Evolutionary conservation across 129 eudicot species (phyloP).

Genomic region (Kitagawia praeruptora): DNA sequence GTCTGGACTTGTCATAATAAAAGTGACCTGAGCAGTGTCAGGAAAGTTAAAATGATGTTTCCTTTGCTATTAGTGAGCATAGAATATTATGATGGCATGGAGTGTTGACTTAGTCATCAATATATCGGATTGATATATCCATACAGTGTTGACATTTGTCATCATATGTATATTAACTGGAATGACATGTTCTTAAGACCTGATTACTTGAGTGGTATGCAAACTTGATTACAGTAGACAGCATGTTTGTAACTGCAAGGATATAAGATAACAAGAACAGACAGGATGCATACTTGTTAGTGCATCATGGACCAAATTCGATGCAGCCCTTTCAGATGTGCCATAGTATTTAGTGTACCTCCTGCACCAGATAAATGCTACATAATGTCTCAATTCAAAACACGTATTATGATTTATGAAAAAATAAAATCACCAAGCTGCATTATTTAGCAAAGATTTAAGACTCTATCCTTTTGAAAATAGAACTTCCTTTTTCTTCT

Average conservation of each 20-base stretch:
- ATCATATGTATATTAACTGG: background rate
- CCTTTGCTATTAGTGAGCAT: background rate
- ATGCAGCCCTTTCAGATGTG: constrained; percentile 80
- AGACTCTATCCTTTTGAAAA: background rate
- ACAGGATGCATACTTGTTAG: constrained; percentile 50
- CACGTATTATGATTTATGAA: background rate
- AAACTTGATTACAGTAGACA: background rate
- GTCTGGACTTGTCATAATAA: background rate
- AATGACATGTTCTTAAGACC: no score
- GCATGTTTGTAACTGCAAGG: background rate
- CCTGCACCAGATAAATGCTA: constrained; percentile 33
- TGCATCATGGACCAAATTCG: constrained; percentile 78
- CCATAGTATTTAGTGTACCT: constrained; percentile 88
- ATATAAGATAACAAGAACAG: background rate
- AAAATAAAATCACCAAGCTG: background rate
- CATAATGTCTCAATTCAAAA: background rate
- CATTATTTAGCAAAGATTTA: background rate
- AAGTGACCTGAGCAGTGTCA: background rate
- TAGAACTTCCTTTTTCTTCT: background rate
- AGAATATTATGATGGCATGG: background rate
- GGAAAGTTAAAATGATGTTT: background rate
- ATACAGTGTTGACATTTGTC: no score
- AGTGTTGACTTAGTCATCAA: background rate
- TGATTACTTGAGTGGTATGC: background rate
- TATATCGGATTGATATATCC: no score